Evolutionary conservation across 2,329 filamentous ascomycete genomes (phyloP), one percentile per base, ranked within the genome.

Genomic region (Aureobasidium lini): DNA sequence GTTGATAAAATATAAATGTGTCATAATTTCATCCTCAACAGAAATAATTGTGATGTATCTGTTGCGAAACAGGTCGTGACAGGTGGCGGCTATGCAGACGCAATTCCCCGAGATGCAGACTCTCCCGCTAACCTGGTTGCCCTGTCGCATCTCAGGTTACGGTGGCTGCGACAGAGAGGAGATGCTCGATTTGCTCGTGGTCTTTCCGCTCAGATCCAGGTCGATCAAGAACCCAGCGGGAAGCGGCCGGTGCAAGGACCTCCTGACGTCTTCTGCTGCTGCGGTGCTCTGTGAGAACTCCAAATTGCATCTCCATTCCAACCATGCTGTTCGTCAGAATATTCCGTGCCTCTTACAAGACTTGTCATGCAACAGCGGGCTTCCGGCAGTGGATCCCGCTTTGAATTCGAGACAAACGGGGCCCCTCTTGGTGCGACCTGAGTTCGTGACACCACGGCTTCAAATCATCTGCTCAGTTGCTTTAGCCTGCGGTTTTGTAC

Each of bases 31-130:
- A 46, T 31, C 15, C 53, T 48, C 54, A 57, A 57, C 43, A 43
- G 54, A 57, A 23, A 57, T 47, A 48, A 36, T 46, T 57, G 54
- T 57, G 54, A 57, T 57, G 54, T 48, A n/a, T 57, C 40, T 46
- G 40, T 46, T 56, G 44, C 40, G 16, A 32, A 37, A 56, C 13
- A 47, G 32, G 54, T 36, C 42, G 52, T 48, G 54, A 57, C 54
- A 57, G 54, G 54, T 47, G 53, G 37, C 54, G 54, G 54, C 43
- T 48, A 48, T 57, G 54, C 54, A 57, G 43, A 57, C n/a, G 54
- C 54, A 57, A 48, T 48, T 47, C 54, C 43, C 54, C 54, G 54
- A 44, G 36, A 39, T 40, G 42, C 54, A 47, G 54, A 31, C 28
- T 18, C 32, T 57, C 32, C 54, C 54, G 43, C 43, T 48, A 57